A percentile compares a stretch with the other conserved stretches of the same genome.
phyloP scores from a whole-genome alignment of 2,329 filamentous ascomycete species.

The Neonectria hederae region DNA sequence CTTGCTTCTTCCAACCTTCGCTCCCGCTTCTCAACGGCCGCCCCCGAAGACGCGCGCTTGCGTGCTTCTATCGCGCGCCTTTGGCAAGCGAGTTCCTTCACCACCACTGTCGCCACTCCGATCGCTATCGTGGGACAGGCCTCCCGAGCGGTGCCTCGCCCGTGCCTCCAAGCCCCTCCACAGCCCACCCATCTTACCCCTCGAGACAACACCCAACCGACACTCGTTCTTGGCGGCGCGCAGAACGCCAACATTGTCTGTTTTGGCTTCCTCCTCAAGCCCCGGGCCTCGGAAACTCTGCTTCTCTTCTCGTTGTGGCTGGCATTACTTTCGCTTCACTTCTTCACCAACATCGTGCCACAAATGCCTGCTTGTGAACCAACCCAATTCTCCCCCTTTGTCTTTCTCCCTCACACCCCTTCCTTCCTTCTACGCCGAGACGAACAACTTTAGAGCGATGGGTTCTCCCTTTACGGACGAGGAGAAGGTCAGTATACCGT shows the following conservation, averaged over 20 bases:
- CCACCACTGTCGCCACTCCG: constrained; percentile 2
- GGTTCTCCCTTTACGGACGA: constrained; percentile 55
- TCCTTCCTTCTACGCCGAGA: constrained; percentile 17
- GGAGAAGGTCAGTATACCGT: constrained; percentile 58
- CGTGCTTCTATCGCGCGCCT: constrained; percentile 28
- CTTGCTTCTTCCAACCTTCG: constrained; percentile 34
- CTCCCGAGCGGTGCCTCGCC: constrained; percentile 7
- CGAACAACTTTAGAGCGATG: constrained; percentile 29
- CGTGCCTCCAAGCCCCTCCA: constrained; percentile 19
- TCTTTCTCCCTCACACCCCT: constrained; percentile 15
- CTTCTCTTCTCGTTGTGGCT: constrained; percentile 25
- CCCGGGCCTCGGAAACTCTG: constrained; percentile 5
- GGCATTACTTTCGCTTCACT: constrained; percentile 28
- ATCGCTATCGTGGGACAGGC: constrained; percentile 21
- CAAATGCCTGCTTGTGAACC: constrained; percentile 28
- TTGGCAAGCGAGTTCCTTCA: constrained; percentile 26
- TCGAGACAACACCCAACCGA: constrained; percentile 22
- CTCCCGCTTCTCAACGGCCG: constrained; percentile 30
- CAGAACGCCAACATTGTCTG: constrained; percentile 13
- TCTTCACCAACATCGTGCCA: constrained; percentile 16
- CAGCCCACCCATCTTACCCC: constrained; percentile 13
- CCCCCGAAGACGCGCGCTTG: constrained; percentile 29
- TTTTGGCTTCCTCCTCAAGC: constrained; percentile 6
- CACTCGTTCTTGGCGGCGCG: constrained; percentile 24
- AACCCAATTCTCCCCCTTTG: constrained; percentile 18